phyloP scores from a whole-genome alignment of 192 early-diverging fungal species.

The Geranomyces michiganensis region DNA sequence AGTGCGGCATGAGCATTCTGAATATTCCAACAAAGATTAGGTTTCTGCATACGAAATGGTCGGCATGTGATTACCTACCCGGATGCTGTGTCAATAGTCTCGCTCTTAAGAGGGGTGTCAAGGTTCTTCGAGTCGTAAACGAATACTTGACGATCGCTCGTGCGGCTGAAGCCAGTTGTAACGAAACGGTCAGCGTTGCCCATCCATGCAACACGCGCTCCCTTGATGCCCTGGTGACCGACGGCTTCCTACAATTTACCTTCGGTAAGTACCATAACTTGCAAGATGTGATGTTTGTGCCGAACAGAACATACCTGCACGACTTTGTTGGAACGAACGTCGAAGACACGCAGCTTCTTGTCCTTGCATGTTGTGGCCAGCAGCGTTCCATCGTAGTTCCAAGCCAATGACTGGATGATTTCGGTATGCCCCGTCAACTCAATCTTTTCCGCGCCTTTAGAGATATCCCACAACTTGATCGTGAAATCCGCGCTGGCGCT shows the following conservation, averaged over 20 bases:
- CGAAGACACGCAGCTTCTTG: slow-evolving; percentile 93
- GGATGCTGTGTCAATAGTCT: slow-evolving; percentile 86
- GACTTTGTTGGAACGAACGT: slow-evolving; percentile 84
- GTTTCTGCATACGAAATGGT: background rate
- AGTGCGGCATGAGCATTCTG: slow-evolving; percentile 95
- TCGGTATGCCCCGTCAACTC: slow-evolving; percentile 87
- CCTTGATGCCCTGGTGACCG: slow-evolving; percentile 97
- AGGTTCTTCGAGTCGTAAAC: slow-evolving; percentile 82
- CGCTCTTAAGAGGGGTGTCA: slow-evolving; percentile 71
- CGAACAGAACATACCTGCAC: slow-evolving; percentile 50
- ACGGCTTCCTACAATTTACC: slow-evolving; percentile 61
- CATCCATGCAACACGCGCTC: slow-evolving; percentile 89
- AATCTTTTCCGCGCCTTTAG: slow-evolving; percentile 72
- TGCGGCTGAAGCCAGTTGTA: slow-evolving; percentile 93
- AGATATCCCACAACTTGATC: slow-evolving; percentile 90
- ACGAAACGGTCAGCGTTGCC: slow-evolving; percentile 77
- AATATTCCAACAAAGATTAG: background rate
- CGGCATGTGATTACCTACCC: slow-evolving; percentile 46
- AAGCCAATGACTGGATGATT: slow-evolving; percentile 88
- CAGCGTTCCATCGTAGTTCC: slow-evolving; percentile 83
- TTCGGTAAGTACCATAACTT: no score
- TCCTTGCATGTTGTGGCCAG: slow-evolving; percentile 94
- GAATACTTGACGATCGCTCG: slow-evolving; percentile 91
- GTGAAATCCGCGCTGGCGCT: slow-evolving; percentile 83
- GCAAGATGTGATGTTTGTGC: no score